Conservation (phyloP, 2,329 filamentous ascomycete genomes). For the Nigrospora osmanthi region DNA sequence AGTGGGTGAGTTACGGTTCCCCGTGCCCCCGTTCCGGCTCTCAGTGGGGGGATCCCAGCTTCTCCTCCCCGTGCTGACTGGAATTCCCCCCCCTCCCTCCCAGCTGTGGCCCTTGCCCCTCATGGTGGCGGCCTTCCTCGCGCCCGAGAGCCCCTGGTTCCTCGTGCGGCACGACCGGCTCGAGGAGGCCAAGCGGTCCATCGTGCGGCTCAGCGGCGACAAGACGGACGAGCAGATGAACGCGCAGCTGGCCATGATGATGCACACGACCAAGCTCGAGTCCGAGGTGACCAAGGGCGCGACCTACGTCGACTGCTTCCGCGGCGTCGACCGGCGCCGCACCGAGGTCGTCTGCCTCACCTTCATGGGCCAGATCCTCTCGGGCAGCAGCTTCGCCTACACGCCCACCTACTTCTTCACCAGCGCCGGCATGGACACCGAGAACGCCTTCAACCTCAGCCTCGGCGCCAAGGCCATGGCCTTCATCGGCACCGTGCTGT, state of each 20-base stretch:
- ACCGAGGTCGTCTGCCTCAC: constrained; percentile 34
- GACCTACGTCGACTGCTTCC: constrained; percentile 39
- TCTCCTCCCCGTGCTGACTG: no score
- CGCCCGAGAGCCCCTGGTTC: constrained; percentile 40
- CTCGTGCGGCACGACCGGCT: constrained; percentile 29
- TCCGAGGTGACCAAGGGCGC: constrained; percentile 28
- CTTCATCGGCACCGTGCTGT: constrained; percentile 28
- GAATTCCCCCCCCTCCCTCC: no score
- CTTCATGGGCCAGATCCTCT: constrained; percentile 23
- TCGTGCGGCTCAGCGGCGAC: constrained; percentile 23
- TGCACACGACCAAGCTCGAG: constrained; percentile 35
- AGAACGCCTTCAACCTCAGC: constrained; percentile 21
- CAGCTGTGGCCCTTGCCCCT: constrained; percentile 31
- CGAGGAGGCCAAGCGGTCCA: constrained; percentile 24
- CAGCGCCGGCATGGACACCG: constrained; percentile 22
- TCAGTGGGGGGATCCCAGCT: no score
- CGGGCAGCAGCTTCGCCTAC: constrained; percentile 27
- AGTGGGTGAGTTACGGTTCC: constrained; percentile 33
- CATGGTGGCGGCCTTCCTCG: constrained; percentile 27
- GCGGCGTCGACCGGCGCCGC: constrained; percentile 31
- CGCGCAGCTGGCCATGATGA: constrained; percentile 33
- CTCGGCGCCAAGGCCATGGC: constrained; percentile 25
- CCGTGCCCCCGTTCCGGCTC: no score
- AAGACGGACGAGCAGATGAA: constrained; percentile 24
- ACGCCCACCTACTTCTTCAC: constrained; percentile 30